Percentiles rank a stretch among this genome's conserved stretches.
phyloP scores from a whole-genome alignment of 257 asterid genomes.

The Solanum paucissectum region DNA sequence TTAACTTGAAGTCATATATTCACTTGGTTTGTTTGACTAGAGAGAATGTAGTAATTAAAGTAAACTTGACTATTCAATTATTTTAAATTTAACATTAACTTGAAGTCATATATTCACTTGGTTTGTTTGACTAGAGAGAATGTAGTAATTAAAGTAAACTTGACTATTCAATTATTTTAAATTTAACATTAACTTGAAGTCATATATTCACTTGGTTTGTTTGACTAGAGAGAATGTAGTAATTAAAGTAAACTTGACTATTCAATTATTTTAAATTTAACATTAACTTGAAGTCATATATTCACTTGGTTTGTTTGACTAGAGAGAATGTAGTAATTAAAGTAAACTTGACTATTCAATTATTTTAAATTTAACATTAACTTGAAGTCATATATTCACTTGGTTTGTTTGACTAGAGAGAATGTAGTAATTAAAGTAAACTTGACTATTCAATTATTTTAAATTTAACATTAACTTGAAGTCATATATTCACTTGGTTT shows the following conservation, averaged over 20 bases:
- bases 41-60: background rate
- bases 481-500: too few relatives aligned
- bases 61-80: background rate
- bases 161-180: background rate
- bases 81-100: background rate
- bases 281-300: background rate
- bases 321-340: background rate
- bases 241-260: background rate
- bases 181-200: background rate
- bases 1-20: background rate
- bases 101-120: background rate
- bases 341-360: background rate
- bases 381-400: background rate
- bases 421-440: background rate
- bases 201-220: background rate
- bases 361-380: background rate
- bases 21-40: background rate
- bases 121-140: background rate
- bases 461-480: too few relatives aligned
- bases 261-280: background rate
- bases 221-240: background rate
- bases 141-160: background rate
- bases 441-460: background rate
- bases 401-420: background rate
- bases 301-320: background rate